These are phyloP conservation scores for Hebeloma cylindrosporum DNA, from an alignment of 768 basidiomycete genomes.

Conservation along the genomic window DNA sequence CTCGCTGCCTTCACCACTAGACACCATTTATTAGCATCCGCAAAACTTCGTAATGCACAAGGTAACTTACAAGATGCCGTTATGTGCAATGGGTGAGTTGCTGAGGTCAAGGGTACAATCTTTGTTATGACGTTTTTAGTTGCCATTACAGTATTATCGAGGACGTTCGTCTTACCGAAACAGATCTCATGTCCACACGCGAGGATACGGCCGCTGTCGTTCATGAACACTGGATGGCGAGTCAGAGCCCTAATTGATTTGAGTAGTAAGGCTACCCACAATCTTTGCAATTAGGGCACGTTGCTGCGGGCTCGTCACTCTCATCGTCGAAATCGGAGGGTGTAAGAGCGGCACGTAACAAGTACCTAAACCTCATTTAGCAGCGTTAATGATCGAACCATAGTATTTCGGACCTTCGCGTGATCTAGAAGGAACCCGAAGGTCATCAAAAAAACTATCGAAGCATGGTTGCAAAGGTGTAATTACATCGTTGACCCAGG, in stretches of 20 bases:
- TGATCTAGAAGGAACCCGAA: too few relatives aligned
- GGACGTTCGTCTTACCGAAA: slow-evolving; percentile 34
- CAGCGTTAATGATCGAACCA: background rate
- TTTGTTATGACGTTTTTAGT: too few relatives aligned
- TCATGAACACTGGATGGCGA: slow-evolving; percentile 40
- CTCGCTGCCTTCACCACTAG: slow-evolving; percentile 55
- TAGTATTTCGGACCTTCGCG: slow-evolving; percentile 29
- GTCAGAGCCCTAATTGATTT: background rate
- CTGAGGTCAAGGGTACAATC: slow-evolving; percentile 59
- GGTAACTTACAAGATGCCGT: slow-evolving; percentile 57
- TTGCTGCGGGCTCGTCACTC: slow-evolving; percentile 39
- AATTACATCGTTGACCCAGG: slow-evolving; percentile 42
- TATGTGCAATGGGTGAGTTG: slow-evolving; percentile 50
- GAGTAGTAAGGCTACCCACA: slow-evolving; percentile 32
- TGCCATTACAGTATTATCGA: background rate
- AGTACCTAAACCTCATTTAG: slow-evolving; percentile 26
- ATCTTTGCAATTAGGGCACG: slow-evolving; percentile 70
- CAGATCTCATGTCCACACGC: slow-evolving; percentile 70
- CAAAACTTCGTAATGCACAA: background rate
- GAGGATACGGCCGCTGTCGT: slow-evolving; percentile 58
- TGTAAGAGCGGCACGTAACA: slow-evolving; percentile 47
- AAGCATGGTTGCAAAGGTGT: background rate
- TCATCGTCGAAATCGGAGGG: slow-evolving; percentile 48
- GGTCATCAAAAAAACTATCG: too few relatives aligned
- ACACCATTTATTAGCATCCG: background rate